phyloP scores from a whole-genome alignment of 2,329 filamentous ascomycete genomes.

The Sphaerulina vaccinii region DNA sequence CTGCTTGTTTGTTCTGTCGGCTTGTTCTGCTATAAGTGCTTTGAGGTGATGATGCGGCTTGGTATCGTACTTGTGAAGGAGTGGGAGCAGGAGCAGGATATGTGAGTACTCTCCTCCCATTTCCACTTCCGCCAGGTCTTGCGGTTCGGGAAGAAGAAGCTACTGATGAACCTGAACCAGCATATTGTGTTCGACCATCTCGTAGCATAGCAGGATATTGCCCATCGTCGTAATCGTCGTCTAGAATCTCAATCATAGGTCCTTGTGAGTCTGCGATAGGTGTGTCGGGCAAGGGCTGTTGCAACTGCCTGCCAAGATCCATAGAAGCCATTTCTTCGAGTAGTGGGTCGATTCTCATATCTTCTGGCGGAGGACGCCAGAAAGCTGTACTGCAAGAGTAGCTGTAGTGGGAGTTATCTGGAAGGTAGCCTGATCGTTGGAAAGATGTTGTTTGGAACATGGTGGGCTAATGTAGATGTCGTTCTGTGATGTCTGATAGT shows the following conservation, averaged over 20 bases:
- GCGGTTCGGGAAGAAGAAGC: background rate
- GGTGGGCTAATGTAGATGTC: too few relatives aligned
- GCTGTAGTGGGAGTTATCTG: conserved; percentile 9
- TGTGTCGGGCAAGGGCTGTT: background rate
- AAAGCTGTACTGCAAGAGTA: conserved; percentile 3
- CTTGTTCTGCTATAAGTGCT: background rate
- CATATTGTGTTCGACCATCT: background rate
- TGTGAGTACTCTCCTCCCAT: background rate
- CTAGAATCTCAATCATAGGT: background rate
- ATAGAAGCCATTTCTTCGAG: background rate
- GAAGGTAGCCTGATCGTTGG: conserved; percentile 3
- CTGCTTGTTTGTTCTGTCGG: background rate
- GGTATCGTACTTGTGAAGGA: background rate
- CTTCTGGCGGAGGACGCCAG: background rate
- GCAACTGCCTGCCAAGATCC: background rate
- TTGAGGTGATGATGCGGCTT: background rate
- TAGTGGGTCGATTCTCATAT: background rate
- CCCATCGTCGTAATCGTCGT: background rate
- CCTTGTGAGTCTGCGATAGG: background rate
- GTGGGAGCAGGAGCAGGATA: background rate
- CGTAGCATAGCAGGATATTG: background rate
- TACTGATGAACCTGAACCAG: background rate
- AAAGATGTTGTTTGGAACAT: conserved; percentile 14
- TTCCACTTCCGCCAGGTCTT: background rate
- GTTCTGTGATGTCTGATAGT: too few relatives aligned